Percentiles rank a stretch among this genome's conserved stretches.
Conservation (phyloP, 305 asterid genomes). For the Lippia alba region DNA sequence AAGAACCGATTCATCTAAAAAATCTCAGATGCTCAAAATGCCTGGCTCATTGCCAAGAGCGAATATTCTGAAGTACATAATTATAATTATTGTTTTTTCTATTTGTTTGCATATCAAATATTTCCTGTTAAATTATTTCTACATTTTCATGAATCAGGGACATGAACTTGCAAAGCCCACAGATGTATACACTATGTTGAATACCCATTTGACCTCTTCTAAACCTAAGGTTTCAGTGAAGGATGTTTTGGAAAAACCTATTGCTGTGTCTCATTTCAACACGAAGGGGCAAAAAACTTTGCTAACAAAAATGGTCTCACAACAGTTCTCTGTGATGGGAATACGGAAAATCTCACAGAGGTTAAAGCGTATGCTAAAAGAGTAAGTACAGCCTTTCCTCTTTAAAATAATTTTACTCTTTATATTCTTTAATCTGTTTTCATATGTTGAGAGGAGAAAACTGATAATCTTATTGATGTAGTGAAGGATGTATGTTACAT, state of each 20-base stretch:
- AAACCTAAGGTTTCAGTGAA: slow-evolving; percentile 42
- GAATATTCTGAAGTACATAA: slow-evolving; percentile 4
- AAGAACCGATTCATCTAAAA: too few relatives aligned
- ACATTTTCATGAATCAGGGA: slow-evolving; percentile 57
- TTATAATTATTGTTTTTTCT: neutral
- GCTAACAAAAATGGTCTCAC: slow-evolving; percentile 41
- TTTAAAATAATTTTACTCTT: neutral
- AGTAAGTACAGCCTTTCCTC: slow-evolving; percentile 51
- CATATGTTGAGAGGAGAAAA: too few relatives aligned
- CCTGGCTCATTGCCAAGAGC: neutral
- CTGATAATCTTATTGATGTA: too few relatives aligned
- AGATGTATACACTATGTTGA: slow-evolving; percentile 59
- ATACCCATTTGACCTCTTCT: slow-evolving; percentile 32
- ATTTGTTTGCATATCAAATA: neutral
- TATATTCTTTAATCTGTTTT: neutral
- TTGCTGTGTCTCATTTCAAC: slow-evolving; percentile 46
- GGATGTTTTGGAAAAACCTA: slow-evolving; percentile 43
- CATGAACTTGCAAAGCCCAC: slow-evolving; percentile 56
- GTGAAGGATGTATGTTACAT: too few relatives aligned
- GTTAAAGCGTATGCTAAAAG: slow-evolving; percentile 64
- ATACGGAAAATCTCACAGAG: slow-evolving; percentile 53
- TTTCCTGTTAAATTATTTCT: slow-evolving; percentile 24
- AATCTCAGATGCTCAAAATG: neutral
- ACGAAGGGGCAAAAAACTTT: slow-evolving; percentile 33
- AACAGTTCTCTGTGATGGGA: slow-evolving; percentile 47